Percentiles rank a stretch among this genome's conserved stretches.
Conservation (phyloP, 805 yeast genomes). For the Saccharomycopsis guyanensis region DNA sequence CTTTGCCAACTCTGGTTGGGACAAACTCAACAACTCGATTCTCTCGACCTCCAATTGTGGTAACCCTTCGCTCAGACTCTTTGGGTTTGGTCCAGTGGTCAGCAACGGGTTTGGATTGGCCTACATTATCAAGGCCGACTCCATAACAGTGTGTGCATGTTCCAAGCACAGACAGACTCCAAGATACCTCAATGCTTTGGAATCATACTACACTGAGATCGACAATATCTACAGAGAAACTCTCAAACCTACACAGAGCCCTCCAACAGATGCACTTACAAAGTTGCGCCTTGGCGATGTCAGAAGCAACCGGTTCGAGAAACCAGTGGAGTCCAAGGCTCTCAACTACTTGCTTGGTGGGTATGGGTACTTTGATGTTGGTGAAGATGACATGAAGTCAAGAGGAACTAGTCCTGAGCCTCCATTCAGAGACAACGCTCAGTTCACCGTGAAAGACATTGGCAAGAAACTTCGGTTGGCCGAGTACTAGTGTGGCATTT, state of each 20-base stretch:
- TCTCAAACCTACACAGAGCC: conserved; percentile 6
- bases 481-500: conserved; percentile 15
- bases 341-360: conserved; percentile 58
- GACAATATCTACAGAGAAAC: conserved; percentile 38
- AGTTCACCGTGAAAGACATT: conserved; percentile 5
- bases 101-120: conserved; percentile 93
- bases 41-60: conserved; percentile 88
- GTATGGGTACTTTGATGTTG: conserved; percentile 77
- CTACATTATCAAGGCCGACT: conserved; percentile 74
- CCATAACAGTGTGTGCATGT: conserved; percentile 72
- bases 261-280: conserved; percentile 19
- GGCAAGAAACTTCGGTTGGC: conserved; percentile 12
- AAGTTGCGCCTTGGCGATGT: conserved; percentile 1
- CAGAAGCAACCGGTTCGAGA: conserved; percentile 20
- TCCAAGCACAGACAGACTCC: conserved; percentile 85
- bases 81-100: conserved; percentile 88
- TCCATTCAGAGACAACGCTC: neutral
- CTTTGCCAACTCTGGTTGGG: conserved; percentile 87
- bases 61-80: conserved; percentile 75
- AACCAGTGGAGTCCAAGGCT: conserved; percentile 22
- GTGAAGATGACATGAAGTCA: conserved; percentile 57
- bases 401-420: conserved; percentile 21
- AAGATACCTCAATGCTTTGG: conserved; percentile 64
- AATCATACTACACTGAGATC: conserved; percentile 53
- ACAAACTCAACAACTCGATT: conserved; percentile 68